Percentiles rank a stretch among this genome's conserved stretches.
Evolutionary conservation across 139 green algal species (phyloP).

Genomic region (Dunaliella sp.): DNA sequence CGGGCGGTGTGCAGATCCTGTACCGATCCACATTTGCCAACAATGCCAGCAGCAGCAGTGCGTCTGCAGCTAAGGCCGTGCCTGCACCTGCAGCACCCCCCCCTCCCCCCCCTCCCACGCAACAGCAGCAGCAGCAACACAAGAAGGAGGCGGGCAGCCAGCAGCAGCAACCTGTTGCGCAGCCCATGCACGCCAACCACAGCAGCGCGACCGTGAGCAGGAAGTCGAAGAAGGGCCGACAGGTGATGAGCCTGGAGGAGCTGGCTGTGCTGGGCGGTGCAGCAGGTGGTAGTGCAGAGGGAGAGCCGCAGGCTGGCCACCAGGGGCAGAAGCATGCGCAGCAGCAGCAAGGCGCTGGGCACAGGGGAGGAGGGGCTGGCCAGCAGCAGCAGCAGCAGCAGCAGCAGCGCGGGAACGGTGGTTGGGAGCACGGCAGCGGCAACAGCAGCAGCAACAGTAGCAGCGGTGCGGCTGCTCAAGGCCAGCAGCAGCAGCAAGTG

Average conservation of each 20-base stretch:
- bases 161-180: background rate
- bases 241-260: slow-evolving; percentile 5
- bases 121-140: slow-evolving; percentile 2
- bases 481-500: background rate
- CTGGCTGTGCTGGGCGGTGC: background rate
- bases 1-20: slow-evolving; percentile 10
- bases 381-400: background rate
- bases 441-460: slow-evolving; percentile 9
- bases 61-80: background rate
- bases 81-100: background rate
- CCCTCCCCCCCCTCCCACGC: background rate
- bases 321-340: background rate
- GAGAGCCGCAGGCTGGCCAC: background rate
- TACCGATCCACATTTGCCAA: slow-evolving; percentile 8
- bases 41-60: background rate
- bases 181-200: background rate
- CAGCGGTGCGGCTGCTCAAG: background rate
- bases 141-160: background rate
- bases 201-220: background rate
- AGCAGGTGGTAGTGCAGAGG: background rate
- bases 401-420: background rate
- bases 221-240: background rate
- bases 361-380: background rate
- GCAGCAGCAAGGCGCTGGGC: background rate
- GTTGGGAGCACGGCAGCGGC: background rate